Evolutionary conservation across 2,329 filamentous ascomycete genomes (phyloP).

Genomic region (Monosporascus sp.): DNA sequence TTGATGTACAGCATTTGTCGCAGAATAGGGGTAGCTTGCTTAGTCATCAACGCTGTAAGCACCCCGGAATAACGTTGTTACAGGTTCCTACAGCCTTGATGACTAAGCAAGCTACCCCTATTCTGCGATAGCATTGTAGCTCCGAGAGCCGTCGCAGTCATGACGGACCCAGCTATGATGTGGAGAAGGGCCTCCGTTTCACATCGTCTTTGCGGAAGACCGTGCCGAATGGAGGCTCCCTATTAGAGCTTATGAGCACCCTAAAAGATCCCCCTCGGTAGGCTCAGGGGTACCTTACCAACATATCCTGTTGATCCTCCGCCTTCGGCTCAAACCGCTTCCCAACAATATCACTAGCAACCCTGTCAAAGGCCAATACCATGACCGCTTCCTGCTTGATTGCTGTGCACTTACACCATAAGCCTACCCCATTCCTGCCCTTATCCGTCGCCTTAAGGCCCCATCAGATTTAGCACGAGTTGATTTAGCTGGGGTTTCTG

Average conservation of each 20-base stretch:
- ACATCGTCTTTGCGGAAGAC: slow-evolving; percentile 20
- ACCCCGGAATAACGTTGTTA: no score
- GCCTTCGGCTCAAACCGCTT: slow-evolving; percentile 7
- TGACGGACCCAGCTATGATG: slow-evolving; percentile 36
- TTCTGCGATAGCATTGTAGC: no score
- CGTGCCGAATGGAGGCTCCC: slow-evolving; percentile 25
- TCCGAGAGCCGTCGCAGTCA: slow-evolving; percentile 42
- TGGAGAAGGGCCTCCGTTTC: slow-evolving; percentile 21
- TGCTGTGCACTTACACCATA: slow-evolving; percentile 6
- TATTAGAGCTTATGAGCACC: slow-evolving; percentile 1
- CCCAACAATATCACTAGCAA: slow-evolving; percentile 9
- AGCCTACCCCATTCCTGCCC: slow-evolving; percentile 16
- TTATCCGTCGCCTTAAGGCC: slow-evolving; percentile 19
- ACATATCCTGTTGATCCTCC: slow-evolving; percentile 12
- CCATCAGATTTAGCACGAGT: slow-evolving; percentile 14
- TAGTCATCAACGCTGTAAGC: no score
- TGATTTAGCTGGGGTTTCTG: slow-evolving; percentile 14
- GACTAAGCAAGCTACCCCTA: no score
- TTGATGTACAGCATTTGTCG: slow-evolving; percentile 44
- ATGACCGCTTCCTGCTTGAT: neutral
- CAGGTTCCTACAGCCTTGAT: no score
- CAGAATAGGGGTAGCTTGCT: no score
- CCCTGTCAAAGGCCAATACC: slow-evolving; percentile 2
- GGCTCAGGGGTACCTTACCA: slow-evolving; percentile 10
- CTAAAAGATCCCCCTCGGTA: no score